phyloP scores from a whole-genome alignment of 495 filamentous ascomycete species.

The Trichoderma orchidacearum region DNA sequence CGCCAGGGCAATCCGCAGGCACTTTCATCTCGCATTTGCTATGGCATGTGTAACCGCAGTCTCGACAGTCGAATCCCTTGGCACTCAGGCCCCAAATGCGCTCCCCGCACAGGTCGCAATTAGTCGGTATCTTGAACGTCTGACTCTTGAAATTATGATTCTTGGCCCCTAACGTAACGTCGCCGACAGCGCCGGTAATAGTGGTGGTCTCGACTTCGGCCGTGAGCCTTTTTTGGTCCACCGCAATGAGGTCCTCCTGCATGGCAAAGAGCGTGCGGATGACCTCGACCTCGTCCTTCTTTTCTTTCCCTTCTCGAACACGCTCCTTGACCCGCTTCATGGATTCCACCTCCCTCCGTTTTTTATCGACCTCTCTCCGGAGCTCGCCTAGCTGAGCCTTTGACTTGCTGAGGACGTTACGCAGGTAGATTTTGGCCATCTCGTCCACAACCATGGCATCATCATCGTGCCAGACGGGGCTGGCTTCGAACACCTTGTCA shows the following conservation, averaged over 20 bases:
- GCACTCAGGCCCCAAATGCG: constrained; percentile 92
- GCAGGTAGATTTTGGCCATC: constrained; percentile 71
- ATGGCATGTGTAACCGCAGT: constrained; percentile 96
- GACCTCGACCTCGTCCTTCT: constrained; percentile 68
- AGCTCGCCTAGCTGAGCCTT: constrained; percentile 68
- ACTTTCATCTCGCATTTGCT: constrained; percentile 99
- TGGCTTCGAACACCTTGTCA: constrained; percentile 82
- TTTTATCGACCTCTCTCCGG: constrained; percentile 69
- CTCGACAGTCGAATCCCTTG: constrained; percentile 88
- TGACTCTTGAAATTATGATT: constrained; percentile 95
- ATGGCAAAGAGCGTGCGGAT: constrained; percentile 61
- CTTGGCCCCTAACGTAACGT: constrained; percentile 78
- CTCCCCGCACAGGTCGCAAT: constrained; percentile 92
- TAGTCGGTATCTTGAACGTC: constrained; percentile 97
- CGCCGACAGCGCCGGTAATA: constrained; percentile 74
- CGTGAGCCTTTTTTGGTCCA: constrained; percentile 73
- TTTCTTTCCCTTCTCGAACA: constrained; percentile 69
- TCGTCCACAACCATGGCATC: constrained; percentile 72
- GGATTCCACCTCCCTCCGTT: constrained; percentile 67
- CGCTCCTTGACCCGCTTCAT: constrained; percentile 56
- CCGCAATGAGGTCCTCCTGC: constrained; percentile 73
- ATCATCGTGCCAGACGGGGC: constrained; percentile 95
- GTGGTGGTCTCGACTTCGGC: constrained; percentile 86
- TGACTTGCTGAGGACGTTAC: constrained; percentile 83
- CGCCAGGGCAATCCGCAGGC: constrained; percentile 86